These are phyloP conservation scores for Castanea mollissima DNA, from an alignment of 306 rosid species.

Conservation along the genomic window DNA sequence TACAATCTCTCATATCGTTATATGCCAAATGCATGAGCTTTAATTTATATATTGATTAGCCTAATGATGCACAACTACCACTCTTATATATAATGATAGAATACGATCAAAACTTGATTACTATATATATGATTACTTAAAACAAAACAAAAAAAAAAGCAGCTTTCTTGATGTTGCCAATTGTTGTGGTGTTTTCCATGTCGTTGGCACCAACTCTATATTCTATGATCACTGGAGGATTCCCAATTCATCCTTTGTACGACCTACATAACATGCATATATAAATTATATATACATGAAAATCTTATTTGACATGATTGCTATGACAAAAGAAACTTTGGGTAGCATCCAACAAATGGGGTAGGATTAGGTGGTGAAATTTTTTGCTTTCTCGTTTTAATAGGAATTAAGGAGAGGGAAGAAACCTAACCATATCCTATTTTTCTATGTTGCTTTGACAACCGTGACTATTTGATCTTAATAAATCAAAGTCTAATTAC, in stretches of 20 bases:
- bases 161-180: neutral
- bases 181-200: slow-evolving; percentile 7
- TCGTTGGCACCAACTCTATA: slow-evolving; percentile 4
- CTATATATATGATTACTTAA: neutral
- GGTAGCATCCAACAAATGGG: slow-evolving; percentile 40
- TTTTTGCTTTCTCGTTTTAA: slow-evolving; percentile 21
- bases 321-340: slow-evolving; percentile 51
- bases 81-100: neutral
- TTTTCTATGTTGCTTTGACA: slow-evolving; percentile 56
- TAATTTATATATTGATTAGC: neutral
- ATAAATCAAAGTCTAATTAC: slow-evolving; percentile 24
- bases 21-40: no score
- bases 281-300: slow-evolving; percentile 2
- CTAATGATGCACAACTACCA: neutral
- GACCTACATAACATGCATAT: slow-evolving; percentile 16
- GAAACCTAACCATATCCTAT: slow-evolving; percentile 57
- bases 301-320: slow-evolving; percentile 38
- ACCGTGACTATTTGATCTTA: slow-evolving; percentile 43
- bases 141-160: neutral
- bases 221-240: neutral
- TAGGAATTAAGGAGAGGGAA: slow-evolving; percentile 27
- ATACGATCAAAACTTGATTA: neutral
- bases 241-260: slow-evolving; percentile 22
- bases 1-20: no score
- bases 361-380: slow-evolving; percentile 69